These are phyloP conservation scores for Sequoia sempervirens DNA, from an alignment of 75 land plant genomes.

Conservation along the genomic window DNA sequence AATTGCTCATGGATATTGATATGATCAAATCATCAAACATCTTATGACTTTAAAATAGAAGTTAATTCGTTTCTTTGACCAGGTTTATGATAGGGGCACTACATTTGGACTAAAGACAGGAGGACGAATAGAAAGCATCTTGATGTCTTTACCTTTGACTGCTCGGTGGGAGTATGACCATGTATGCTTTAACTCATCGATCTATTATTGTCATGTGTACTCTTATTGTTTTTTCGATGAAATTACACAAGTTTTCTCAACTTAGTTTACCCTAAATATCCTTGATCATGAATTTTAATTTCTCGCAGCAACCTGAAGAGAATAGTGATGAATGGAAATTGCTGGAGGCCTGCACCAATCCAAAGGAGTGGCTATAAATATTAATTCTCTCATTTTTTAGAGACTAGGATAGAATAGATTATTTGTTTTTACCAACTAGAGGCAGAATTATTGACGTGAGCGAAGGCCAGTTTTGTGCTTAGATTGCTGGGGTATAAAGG, in stretches of 20 bases:
- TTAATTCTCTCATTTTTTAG: background rate
- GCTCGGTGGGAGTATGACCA: slow-evolving; percentile 99
- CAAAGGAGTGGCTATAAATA: slow-evolving; percentile 83
- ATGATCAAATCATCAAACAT: background rate
- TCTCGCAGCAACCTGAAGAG: slow-evolving; percentile 82
- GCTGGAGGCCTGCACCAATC: slow-evolving; percentile 92
- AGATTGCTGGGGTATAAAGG: too few species aligned
- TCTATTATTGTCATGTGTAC: background rate
- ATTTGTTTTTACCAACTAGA: too few species aligned
- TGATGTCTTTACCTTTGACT: slow-evolving; percentile 92
- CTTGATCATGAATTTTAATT: slow-evolving; percentile 4
- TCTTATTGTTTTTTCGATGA: background rate
- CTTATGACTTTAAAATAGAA: background rate
- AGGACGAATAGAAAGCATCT: slow-evolving; percentile 96
- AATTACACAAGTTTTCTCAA: background rate
- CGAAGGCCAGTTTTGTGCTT: too few species aligned
- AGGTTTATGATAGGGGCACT: slow-evolving; percentile 99
- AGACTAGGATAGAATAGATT: too few species aligned
- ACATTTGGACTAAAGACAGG: slow-evolving; percentile 98
- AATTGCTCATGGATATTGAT: background rate
- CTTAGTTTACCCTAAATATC: background rate
- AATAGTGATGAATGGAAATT: slow-evolving; percentile 97
- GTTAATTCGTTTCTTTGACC: slow-evolving; percentile 3
- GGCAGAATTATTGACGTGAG: too few species aligned
- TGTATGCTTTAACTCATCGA: slow-evolving; percentile 43